Conservation (phyloP, 768 basidiomycete genomes). For the Lactarius trivialis region DNA sequence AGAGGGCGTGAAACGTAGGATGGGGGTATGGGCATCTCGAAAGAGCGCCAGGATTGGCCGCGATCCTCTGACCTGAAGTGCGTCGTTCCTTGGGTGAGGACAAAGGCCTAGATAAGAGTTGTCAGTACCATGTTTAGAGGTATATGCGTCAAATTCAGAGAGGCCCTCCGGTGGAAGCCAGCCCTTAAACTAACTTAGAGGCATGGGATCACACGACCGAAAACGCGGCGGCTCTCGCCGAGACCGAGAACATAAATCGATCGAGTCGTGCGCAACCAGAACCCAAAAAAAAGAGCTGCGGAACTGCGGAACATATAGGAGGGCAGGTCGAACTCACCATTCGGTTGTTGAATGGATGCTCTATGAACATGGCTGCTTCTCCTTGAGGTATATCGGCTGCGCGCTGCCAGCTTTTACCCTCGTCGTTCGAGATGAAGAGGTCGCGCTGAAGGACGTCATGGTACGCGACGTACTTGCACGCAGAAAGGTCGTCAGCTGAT, state of each 20-base stretch:
- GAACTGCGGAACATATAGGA: neutral
- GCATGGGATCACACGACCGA: neutral
- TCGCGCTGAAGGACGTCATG: slow-evolving; percentile 66
- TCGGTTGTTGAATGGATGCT: slow-evolving; percentile 79
- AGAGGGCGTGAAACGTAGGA: slow-evolving; percentile 58
- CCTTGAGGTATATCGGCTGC: slow-evolving; percentile 50
- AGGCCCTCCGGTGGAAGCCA: neutral
- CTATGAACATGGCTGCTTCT: slow-evolving; percentile 62
- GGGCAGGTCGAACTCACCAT: slow-evolving; percentile 1
- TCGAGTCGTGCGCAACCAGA: neutral
- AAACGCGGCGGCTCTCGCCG: neutral
- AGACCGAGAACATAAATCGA: no score
- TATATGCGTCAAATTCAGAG: neutral
- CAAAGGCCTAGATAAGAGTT: slow-evolving; percentile 61
- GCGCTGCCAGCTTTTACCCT: slow-evolving; percentile 67
- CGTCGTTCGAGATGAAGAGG: slow-evolving; percentile 76
- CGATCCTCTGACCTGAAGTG: slow-evolving; percentile 89
- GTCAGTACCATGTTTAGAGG: neutral
- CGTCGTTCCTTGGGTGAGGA: slow-evolving; percentile 61
- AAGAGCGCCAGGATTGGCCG: slow-evolving; percentile 81
- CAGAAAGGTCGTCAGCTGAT: neutral
- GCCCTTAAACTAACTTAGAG: no score
- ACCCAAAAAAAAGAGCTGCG: neutral
- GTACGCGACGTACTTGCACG: slow-evolving; percentile 58
- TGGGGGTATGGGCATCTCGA: slow-evolving; percentile 58